phyloP scores from a whole-genome alignment of 306 rosid species.

The Cucumis cinereus region DNA sequence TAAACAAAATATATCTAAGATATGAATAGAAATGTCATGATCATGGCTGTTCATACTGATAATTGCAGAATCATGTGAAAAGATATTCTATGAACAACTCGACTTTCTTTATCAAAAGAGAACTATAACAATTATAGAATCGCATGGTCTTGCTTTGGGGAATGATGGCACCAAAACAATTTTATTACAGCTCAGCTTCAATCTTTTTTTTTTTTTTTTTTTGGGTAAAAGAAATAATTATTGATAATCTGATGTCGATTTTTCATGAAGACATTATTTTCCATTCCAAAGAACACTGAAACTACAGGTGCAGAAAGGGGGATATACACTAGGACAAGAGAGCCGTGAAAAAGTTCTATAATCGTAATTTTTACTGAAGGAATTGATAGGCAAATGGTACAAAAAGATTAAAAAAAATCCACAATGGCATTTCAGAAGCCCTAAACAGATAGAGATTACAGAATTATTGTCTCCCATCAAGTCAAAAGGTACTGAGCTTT shows the following conservation, averaged over 20 bases:
- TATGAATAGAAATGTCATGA: background rate
- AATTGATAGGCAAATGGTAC: background rate
- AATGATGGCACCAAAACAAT: background rate
- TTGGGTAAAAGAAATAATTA: too few relatives aligned
- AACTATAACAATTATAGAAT: background rate
- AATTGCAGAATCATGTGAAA: background rate
- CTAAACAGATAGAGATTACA: background rate
- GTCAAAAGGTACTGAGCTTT: background rate
- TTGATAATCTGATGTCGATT: background rate
- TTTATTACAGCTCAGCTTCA: background rate
- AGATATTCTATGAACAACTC: background rate
- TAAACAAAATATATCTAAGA: background rate
- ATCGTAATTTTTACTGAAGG: background rate
- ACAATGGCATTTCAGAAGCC: background rate
- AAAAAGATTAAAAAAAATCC: too few relatives aligned
- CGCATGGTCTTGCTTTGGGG: background rate
- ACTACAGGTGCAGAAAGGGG: background rate
- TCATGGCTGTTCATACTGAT: background rate
- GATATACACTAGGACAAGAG: background rate
- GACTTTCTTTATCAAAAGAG: background rate
- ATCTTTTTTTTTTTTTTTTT: too few relatives aligned
- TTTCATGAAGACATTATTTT: background rate
- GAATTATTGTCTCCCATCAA: background rate
- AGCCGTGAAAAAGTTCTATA: background rate
- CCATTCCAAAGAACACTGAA: background rate